Evolutionary conservation across 2,329 filamentous ascomycete genomes (phyloP), one percentile per base, ranked within the genome.

Genomic region (Aspergillus pseudoviridinutans): DNA sequence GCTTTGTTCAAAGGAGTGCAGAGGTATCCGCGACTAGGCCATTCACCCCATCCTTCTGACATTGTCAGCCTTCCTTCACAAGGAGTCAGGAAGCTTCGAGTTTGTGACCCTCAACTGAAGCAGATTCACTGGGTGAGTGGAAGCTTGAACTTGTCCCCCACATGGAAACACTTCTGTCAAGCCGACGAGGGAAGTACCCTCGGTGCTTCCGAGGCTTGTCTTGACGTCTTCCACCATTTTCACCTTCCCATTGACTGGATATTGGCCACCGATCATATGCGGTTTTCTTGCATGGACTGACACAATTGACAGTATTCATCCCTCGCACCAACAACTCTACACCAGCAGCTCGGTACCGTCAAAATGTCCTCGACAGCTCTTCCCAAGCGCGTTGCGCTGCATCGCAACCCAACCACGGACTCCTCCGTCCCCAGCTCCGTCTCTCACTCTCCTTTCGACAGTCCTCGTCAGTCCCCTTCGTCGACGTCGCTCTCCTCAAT

Each of bases 401-500:
- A 82, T 58, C 81, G 82, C 65, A 79, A 79, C 67, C 73, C 75
- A 60, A 81, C 83, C 58, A 73, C 79, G 59, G 80, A 84, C 56
- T 84, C 82, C 32, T 86, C 84, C 22, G 72, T 78, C 44, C 75
- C 77, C 62, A 82, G 77, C 69, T 86, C 84, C 4, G 75, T 77
- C 58, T 76, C 79, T 42, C 77, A 76, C 58, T 85, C 84, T 25
- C 84, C 84, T 38, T 72, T 78, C 61, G 84, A 86, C 64, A 86
- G 84, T 58, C 85, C 85, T 50, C 79, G 78, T 53, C 80, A 80
- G 46, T 88, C 92, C 27, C 81, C 84, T 50, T 97, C 94, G 7
- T 90, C 90, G 42, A 96, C 93, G 3, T 97, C 94, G 3, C 84
- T 97, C 61, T 97, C 93, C 10, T 97, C 94, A 27, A 82, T 97